Evolutionary conservation across 257 asterid species (phyloP).

Genomic region (Nicotiana undulata): DNA sequence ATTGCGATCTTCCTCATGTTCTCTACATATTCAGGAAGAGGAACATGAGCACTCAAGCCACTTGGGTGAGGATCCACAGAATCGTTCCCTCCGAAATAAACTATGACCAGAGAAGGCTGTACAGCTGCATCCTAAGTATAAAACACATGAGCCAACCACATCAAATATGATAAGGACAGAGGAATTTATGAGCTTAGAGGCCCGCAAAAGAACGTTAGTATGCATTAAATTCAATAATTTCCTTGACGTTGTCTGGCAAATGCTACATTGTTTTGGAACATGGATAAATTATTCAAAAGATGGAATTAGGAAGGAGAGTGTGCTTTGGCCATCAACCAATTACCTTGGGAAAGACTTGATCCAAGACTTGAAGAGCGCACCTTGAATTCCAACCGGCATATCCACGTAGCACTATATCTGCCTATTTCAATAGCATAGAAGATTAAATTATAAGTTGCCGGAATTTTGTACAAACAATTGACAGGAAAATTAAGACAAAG

Average conservation of each 20-base stretch:
- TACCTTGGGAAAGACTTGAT: slow-evolving; percentile 65
- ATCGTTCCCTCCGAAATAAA: slow-evolving; percentile 69
- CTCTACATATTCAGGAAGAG: slow-evolving; percentile 49
- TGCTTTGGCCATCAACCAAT: background rate
- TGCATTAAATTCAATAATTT: background rate
- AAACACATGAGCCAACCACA: background rate
- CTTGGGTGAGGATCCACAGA: slow-evolving; percentile 37
- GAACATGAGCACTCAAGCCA: slow-evolving; percentile 54
- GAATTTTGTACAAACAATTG: background rate
- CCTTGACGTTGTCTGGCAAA: background rate
- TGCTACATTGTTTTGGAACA: background rate
- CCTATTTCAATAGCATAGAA: slow-evolving; percentile 21
- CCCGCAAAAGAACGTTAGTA: background rate
- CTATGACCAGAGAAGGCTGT: slow-evolving; percentile 58
- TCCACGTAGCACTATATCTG: slow-evolving; percentile 65
- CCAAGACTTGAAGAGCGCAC: slow-evolving; percentile 50
- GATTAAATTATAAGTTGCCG: background rate
- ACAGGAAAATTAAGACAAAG: background rate
- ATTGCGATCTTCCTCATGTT: slow-evolving; percentile 47
- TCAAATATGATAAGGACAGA: background rate
- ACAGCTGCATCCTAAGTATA: slow-evolving; percentile 36
- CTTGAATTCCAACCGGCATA: slow-evolving; percentile 72
- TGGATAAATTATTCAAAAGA: background rate
- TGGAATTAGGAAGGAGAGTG: background rate
- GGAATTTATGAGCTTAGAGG: background rate